Evolutionary conservation across 1,284 basidiomycete species (phyloP), one percentile per base, ranked within the genome.

Genomic region (Dichomitus squalens): DNA sequence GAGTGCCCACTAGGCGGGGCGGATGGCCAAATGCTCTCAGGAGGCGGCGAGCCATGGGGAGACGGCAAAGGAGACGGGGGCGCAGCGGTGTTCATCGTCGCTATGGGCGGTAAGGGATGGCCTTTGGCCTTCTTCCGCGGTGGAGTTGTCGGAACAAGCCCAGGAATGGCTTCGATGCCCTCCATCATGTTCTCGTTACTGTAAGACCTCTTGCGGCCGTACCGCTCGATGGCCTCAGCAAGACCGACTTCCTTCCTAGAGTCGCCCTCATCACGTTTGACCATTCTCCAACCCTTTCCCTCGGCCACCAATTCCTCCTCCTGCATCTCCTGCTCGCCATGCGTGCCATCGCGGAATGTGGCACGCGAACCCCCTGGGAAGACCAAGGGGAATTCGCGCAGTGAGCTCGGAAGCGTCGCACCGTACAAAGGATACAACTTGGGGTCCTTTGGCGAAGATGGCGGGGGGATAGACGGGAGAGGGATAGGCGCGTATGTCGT

Each of bases 401-500:
- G 76, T 21, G 84, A 88, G 52, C 78, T 69, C 2, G 90, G 90
- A 25, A 93, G 75, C 55, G 78, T 82, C 11, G 88, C 87, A 73
- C 89, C 81, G 25, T 90, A 73, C 33, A 93, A 75, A 7, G 90
- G 90, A 66, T 92, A 93, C 50, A 80, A 76, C 73, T 92, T 92
- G 5, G 86, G 79, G 69, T 92, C 88, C 65, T 87, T 87, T n/a
- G 88, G 88, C 14, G 85, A 82, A 7, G 80, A 74, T 12, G 87
- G 89, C 3, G 82, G 75, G 14, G 88, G 90, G 4, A 90, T 75
- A 36, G 86, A 75, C 25, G 88, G 90, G 16, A 93, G 72, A 49
- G 84, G 85, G 63, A 93, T 91, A 34, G 92, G 92, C 58, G 89
- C 87, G 74, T 93, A 92, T 20, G 87, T 85, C 2, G 91, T 93